phyloP scores from a whole-genome alignment of 345 rosid species.

The Linum usitatissimum region DNA sequence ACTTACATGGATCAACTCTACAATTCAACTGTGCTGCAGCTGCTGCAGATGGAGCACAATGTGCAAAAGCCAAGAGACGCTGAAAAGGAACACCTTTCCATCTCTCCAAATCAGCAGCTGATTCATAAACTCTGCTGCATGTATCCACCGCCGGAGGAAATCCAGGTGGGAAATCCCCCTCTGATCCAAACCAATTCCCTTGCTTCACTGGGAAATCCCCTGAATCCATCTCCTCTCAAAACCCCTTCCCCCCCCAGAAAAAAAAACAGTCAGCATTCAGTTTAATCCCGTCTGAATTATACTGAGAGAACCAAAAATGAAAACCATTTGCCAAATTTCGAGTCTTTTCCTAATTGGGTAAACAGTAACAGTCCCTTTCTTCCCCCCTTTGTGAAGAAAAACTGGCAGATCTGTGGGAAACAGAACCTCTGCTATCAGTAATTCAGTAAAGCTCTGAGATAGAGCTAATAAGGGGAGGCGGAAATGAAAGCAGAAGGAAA shows the following conservation, averaged over 20 bases:
- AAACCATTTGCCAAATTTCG: too few species aligned
- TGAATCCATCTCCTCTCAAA: too few species aligned
- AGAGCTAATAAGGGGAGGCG: not conserved
- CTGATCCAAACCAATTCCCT: too few species aligned
- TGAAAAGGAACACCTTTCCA: conserved; percentile 26
- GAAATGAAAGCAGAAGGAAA: not conserved
- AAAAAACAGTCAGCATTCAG: too few species aligned
- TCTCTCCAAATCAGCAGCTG: conserved; percentile 5
- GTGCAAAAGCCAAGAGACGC: conserved; percentile 46
- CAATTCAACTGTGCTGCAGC: not conserved
- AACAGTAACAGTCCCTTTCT: not conserved
- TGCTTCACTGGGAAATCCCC: too few species aligned
- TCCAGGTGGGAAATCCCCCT: conserved; percentile 6
- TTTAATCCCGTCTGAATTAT: too few species aligned
- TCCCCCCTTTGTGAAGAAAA: not conserved
- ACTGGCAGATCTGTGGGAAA: not conserved
- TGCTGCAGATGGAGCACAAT: conserved; percentile 7
- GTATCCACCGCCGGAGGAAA: conserved; percentile 17
- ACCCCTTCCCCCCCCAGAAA: too few species aligned
- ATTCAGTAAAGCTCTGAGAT: not conserved
- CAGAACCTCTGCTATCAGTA: not conserved
- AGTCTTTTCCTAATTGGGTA: not conserved
- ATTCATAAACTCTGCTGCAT: conserved; percentile 5
- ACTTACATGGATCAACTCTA: not conserved
- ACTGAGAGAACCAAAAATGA: too few species aligned